Percentiles rank a stretch among this genome's conserved stretches.
These are phyloP conservation scores for Clausena lansium DNA, from an alignment of 345 rosid genomes.

Conservation along the genomic window DNA sequence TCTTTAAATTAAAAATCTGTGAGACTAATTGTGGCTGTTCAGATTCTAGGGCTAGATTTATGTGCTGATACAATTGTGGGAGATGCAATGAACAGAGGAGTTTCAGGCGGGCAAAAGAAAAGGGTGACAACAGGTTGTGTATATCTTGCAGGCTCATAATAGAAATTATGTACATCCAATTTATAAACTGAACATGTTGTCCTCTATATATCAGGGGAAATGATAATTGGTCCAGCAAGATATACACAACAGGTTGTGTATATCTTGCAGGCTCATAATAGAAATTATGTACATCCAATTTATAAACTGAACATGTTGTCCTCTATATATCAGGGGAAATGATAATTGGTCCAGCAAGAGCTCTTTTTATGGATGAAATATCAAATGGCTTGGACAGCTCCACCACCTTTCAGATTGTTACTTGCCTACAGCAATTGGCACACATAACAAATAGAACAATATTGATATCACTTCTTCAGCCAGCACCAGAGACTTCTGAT, in stretches of 20 bases:
- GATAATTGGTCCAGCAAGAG: slow-evolving; percentile 68
- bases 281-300: too few relatives aligned
- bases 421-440: slow-evolving; percentile 60
- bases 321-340: slow-evolving; percentile 46
- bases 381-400: slow-evolving; percentile 77
- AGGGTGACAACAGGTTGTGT: slow-evolving; percentile 47
- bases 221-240: slow-evolving; percentile 68
- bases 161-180: too few relatives aligned
- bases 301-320: too few relatives aligned
- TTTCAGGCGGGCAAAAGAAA: slow-evolving; percentile 55
- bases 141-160: too few relatives aligned
- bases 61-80: slow-evolving; percentile 73
- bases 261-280: too few relatives aligned
- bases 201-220: slow-evolving; percentile 41
- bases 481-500: slow-evolving; percentile 74
- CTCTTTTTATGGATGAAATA: slow-evolving; percentile 80
- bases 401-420: slow-evolving; percentile 65
- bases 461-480: slow-evolving; percentile 70
- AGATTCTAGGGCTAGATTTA: slow-evolving; percentile 68
- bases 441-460: slow-evolving; percentile 55
- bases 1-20: too few relatives aligned
- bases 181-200: too few relatives aligned
- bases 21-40: neutral
- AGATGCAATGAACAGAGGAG: slow-evolving; percentile 66
- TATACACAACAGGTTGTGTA: too few relatives aligned